Evolutionary conservation across 108 stramenopile species (phyloP).

Genomic region (Conticribra guillardii): DNA sequence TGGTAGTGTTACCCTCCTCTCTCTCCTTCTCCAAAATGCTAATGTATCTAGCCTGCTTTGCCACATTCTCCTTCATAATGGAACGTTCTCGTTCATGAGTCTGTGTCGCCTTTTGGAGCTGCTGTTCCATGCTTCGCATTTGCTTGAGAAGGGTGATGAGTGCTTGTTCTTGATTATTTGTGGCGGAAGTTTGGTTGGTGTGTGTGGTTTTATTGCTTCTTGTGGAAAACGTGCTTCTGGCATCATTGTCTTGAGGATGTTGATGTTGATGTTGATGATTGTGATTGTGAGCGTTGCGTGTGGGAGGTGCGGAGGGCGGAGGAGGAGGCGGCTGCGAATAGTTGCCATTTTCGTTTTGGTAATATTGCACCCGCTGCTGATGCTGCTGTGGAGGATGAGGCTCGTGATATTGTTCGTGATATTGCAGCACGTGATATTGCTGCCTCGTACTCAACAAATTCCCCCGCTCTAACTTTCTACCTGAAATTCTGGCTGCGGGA

Average conservation of each 20-base stretch:
- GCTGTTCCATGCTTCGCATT: constrained; percentile 20
- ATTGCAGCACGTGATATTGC: no score
- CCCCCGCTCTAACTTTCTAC: background rate
- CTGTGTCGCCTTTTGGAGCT: background rate
- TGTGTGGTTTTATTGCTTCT: background rate
- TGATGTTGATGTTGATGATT: background rate
- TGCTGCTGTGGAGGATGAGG: background rate
- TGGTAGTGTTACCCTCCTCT: background rate
- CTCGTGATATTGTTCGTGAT: background rate
- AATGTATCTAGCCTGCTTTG: background rate
- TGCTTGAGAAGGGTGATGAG: constrained; percentile 26
- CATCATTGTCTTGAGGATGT: background rate
- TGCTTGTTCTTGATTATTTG: constrained; percentile 21
- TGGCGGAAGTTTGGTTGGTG: background rate
- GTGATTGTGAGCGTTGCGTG: no score
- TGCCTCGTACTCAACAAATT: no score
- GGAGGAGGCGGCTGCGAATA: no score
- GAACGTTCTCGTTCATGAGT: constrained; percentile 5
- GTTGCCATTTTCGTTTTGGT: no score
- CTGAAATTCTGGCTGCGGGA: background rate
- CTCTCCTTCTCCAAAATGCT: background rate
- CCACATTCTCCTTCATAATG: background rate
- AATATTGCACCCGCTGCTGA: no score
- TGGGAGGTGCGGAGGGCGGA: no score
- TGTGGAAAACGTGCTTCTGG: constrained; percentile 1